Conservation (phyloP, 306 rosid genomes). For the Hippophae tibetana region DNA sequence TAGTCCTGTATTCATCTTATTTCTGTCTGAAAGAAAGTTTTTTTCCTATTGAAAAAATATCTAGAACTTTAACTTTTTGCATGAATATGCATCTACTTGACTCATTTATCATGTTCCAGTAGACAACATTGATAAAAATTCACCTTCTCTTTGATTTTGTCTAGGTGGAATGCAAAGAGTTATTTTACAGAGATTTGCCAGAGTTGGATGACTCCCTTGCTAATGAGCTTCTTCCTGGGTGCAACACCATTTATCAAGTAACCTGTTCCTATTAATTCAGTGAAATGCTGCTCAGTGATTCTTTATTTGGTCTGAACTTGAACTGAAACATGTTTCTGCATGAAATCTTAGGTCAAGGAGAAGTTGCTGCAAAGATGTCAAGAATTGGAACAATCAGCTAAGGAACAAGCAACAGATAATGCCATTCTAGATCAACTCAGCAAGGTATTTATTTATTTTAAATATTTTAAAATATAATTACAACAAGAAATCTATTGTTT, state of each 20-base stretch:
- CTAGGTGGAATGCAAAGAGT: conserved; percentile 92
- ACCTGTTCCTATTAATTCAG: not conserved
- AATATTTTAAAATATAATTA: conserved; percentile 5
- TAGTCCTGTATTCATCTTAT: not conserved
- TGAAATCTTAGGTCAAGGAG: conserved; percentile 61
- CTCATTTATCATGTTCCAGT: not conserved
- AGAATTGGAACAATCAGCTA: conserved; percentile 82
- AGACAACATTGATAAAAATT: not conserved
- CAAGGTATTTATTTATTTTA: conserved; percentile 39
- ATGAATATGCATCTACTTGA: not conserved
- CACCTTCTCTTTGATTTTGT: conserved; percentile 11
- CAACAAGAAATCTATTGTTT: not conserved
- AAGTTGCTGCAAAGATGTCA: conserved; percentile 49
- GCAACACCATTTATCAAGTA: conserved; percentile 75
- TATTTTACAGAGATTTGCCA: conserved; percentile 85
- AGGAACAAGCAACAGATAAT: conserved; percentile 89
- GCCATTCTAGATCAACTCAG: conserved; percentile 69
- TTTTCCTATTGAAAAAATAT: not conserved
- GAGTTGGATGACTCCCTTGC: conserved; percentile 78
- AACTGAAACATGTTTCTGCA: conserved; percentile 12
- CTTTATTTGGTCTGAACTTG: conserved; percentile 3
- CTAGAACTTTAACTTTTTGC: not conserved
- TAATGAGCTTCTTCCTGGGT: conserved; percentile 71
- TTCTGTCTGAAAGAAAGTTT: not conserved
- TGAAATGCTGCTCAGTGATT: not conserved